Conservation (phyloP, 805 yeast genomes). For the Teunomyces aglyptinius region DNA sequence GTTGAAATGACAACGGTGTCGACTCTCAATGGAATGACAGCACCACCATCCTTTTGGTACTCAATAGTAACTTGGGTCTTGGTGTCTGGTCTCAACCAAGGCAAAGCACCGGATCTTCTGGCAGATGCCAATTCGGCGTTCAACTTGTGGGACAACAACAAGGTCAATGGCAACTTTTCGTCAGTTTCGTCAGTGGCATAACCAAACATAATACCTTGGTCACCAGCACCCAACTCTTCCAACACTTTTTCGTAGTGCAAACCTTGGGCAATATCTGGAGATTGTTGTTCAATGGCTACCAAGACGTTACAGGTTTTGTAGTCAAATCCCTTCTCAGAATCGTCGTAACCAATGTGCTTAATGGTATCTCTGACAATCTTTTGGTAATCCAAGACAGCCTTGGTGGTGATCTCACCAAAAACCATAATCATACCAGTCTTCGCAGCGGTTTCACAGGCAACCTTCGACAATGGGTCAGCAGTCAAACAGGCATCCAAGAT, state of each 20-base stretch:
- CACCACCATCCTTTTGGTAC: conserved; percentile 91
- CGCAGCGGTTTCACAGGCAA: conserved; percentile 98
- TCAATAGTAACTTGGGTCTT: conserved; percentile 99
- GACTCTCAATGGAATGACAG: conserved; percentile 92
- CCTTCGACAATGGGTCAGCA: conserved; percentile 95
- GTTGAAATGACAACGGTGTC: conserved; percentile 97
- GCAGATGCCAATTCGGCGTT: conserved; percentile 96
- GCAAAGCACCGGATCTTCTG: conserved; percentile 91
- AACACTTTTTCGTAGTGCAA: conserved; percentile 92
- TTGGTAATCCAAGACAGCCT: conserved; percentile 93
- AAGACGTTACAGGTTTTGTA: conserved; percentile 98
- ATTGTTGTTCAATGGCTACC: conserved; percentile 99
- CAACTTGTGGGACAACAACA: conserved; percentile 90
- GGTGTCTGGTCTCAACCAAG: conserved; percentile 99
- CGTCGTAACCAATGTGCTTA: conserved; percentile 97
- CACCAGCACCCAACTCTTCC: conserved; percentile 99
- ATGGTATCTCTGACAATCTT: conserved; percentile 97
- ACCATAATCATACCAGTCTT: conserved; percentile 99
- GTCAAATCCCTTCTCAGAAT: conserved; percentile 95
- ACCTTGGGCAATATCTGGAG: conserved; percentile 99
- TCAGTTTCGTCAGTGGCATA: conserved; percentile 99
- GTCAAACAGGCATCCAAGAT: conserved; percentile 95
- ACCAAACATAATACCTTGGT: conserved; percentile 99
- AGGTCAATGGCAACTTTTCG: conserved; percentile 94
- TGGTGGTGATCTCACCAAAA: conserved; percentile 98